Percentiles rank a stretch among this genome's conserved stretches.
Evolutionary conservation across 495 filamentous ascomycete genomes (phyloP).

Genomic region (Thozetella sp.): DNA sequence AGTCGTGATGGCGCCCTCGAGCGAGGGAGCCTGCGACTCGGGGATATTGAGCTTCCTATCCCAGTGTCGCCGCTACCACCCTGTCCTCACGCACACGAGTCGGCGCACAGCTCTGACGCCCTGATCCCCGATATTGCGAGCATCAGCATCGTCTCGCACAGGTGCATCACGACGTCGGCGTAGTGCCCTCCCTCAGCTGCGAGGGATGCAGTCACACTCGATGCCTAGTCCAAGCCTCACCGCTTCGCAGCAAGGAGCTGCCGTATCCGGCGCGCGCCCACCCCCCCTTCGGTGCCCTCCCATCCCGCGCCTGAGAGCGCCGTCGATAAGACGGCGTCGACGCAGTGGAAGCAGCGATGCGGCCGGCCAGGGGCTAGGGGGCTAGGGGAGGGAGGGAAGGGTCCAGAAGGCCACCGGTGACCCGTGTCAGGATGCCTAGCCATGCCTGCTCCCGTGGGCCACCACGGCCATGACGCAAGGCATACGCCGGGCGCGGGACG

Average conservation of each 20-base stretch:
- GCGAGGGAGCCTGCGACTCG: neutral
- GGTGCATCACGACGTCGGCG: slow-evolving; percentile 2
- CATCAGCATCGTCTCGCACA: neutral
- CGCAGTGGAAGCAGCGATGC: neutral
- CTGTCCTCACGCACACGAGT: neutral
- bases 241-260: neutral
- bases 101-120: neutral
- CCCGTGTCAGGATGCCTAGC: slow-evolving; percentile 1
- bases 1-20: neutral
- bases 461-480: slow-evolving; percentile 2
- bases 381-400: neutral
- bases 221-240: neutral
- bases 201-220: neutral
- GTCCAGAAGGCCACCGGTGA: neutral
- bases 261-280: neutral
- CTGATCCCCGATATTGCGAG: neutral
- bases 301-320: neutral
- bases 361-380: neutral
- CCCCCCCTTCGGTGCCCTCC: neutral
- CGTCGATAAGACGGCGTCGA: neutral
- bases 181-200: neutral
- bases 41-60: neutral
- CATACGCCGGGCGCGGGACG: neutral
- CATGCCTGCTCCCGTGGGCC: neutral
- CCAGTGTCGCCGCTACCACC: neutral